Evolutionary conservation across 306 rosid genomes (phyloP).

Genomic region (Gastrolobium bilobum): DNA sequence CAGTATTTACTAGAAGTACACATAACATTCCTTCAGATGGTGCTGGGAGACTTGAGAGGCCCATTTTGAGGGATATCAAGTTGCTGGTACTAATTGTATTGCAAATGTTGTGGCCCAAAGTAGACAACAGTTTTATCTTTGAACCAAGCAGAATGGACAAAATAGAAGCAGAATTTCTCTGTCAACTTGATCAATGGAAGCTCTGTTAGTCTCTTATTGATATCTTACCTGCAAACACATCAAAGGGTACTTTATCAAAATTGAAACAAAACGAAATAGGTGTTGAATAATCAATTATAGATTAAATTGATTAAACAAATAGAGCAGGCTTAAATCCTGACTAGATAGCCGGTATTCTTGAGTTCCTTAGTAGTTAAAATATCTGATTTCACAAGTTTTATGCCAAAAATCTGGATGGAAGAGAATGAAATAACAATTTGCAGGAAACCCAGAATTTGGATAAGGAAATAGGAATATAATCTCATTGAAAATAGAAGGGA

Average conservation of each 20-base stretch:
- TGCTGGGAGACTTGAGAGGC: constrained; percentile 83
- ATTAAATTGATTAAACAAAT: constrained; percentile 15
- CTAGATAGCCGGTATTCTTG: neutral
- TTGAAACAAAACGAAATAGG: neutral
- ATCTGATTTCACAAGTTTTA: constrained; percentile 22
- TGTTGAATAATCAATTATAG: constrained; percentile 25
- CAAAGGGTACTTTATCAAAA: constrained; percentile 11
- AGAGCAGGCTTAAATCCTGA: constrained; percentile 8
- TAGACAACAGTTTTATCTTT: neutral
- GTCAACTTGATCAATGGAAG: constrained; percentile 12
- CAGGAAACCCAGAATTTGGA: constrained; percentile 12
- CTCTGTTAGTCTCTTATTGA: constrained; percentile 22
- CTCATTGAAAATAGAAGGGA: constrained; percentile 2
- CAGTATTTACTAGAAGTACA: constrained; percentile 67
- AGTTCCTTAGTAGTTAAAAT: neutral
- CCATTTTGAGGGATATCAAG: constrained; percentile 57
- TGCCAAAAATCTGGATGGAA: neutral
- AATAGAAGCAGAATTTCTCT: neutral
- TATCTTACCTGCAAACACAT: constrained; percentile 50
- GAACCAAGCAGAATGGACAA: constrained; percentile 41
- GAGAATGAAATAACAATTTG: neutral
- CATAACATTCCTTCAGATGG: constrained; percentile 81
- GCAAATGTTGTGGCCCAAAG: neutral
- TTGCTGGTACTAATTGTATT: neutral
- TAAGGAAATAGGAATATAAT: neutral